Conservation (phyloP, 208 protist genomes). For the Acanthamoeba triangularis region DNA sequence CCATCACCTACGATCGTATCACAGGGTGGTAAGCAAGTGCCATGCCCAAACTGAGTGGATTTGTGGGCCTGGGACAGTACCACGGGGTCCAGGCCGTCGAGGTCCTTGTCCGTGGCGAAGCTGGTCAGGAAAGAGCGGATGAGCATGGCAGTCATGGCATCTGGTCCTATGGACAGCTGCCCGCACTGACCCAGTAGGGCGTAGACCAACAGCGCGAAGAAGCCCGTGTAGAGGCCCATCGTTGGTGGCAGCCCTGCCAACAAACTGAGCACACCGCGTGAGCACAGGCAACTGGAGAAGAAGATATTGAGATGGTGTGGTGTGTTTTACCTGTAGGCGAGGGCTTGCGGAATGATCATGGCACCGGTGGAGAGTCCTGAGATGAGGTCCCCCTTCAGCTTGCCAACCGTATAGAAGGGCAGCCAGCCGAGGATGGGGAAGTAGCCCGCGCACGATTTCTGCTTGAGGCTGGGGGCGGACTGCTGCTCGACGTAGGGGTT, state of each 20-base stretch:
- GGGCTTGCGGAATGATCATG: constrained; percentile 16
- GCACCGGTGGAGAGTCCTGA: background rate
- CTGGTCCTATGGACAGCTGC: constrained; percentile 2
- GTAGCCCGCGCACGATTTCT: background rate
- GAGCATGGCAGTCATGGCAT: constrained; percentile 18
- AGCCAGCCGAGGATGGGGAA: constrained; percentile 19
- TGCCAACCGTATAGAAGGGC: background rate
- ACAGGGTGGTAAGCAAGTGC: no score
- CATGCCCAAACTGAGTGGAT: no score
- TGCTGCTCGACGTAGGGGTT: background rate
- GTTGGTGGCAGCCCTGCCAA: constrained; percentile 1
- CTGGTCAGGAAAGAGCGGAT: constrained; percentile 20
- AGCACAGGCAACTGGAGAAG: background rate
- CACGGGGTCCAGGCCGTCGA: background rate
- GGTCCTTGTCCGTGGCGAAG: constrained; percentile 21
- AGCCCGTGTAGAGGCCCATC: constrained; percentile 34
- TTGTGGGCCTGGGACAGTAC: background rate
- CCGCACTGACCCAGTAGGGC: background rate
- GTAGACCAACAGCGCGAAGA: background rate
- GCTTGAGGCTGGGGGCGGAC: background rate
- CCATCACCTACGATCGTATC: no score
- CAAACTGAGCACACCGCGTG: background rate
- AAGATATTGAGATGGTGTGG: background rate
- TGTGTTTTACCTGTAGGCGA: constrained; percentile 3
- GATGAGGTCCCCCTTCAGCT: background rate